Conservation (phyloP, 805 yeast genomes). For the Debaryomyces tyrocola region DNA sequence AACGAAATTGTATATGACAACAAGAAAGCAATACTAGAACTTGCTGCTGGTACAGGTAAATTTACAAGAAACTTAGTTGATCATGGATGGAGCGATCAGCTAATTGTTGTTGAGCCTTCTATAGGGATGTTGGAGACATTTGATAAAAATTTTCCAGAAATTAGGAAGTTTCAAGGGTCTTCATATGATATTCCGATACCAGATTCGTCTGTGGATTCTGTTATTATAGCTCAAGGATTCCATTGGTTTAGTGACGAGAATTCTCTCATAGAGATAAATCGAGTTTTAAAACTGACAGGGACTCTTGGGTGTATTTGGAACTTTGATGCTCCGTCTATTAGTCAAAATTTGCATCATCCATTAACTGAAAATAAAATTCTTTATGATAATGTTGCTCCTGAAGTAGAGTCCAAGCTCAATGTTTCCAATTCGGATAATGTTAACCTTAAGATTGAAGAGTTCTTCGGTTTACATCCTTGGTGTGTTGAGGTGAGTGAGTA, state of each 20-base stretch:
- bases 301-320: conserved; percentile 61
- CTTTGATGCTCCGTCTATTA: conserved; percentile 36
- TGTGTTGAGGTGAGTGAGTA: conserved; percentile 32
- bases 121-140: conserved; percentile 56
- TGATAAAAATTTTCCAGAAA: conserved; percentile 43
- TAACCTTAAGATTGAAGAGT: conserved; percentile 6
- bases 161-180: conserved; percentile 38
- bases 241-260: conserved; percentile 63
- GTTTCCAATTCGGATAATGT: background rate
- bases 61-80: conserved; percentile 48
- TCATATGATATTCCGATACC: conserved; percentile 48
- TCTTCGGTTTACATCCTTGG: conserved; percentile 33
- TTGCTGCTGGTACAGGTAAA: conserved; percentile 68
- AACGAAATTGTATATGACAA: conserved; percentile 12
- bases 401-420: background rate
- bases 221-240: conserved; percentile 60
- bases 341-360: conserved; percentile 7
- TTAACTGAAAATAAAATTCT: conserved; percentile 2
- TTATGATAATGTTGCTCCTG: background rate
- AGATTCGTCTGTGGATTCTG: conserved; percentile 46
- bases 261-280: conserved; percentile 47
- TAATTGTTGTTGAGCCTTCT: conserved; percentile 55
- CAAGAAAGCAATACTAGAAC: conserved; percentile 39
- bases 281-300: conserved; percentile 52
- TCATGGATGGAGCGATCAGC: conserved; percentile 36